Evolutionary conservation across 1,139 yeast species (phyloP), one percentile per base, ranked within the genome.

Genomic region (Taphrina communis): DNA sequence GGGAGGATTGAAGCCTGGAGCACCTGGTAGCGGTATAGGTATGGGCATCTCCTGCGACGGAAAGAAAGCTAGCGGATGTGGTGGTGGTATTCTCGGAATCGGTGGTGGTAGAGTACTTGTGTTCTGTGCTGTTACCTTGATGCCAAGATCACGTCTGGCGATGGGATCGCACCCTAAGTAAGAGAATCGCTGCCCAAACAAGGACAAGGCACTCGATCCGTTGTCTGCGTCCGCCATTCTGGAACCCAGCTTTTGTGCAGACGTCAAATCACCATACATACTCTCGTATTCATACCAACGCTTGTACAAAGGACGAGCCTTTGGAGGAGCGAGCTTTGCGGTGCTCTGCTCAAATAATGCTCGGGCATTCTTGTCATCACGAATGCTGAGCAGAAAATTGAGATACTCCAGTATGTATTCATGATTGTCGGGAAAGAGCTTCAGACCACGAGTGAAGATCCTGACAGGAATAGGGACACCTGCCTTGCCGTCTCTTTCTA

Each of bases 291-390:
- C 78, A 52, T 84, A 77, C 75, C 83, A 86, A 57, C 84, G 77
- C 70, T 81, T 81, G 72, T 82, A 84, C 53, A 87, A 77, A 14
- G 78, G 77, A 69, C 81, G 78, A 60, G 84, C 78, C 69, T 73
- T 77, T 57, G 58, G 77, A 61, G 76, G 74, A 17, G 76, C 74
- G 71, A 85, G 77, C 69, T 81, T 82, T 25, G 82, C 82, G 2
- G 85, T 78, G 0, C 87, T 82, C 14, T 86, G 82, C 78, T 94
- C 98, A 76, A 94, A 88, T 57, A 91, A 82, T 12, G 92, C 91
- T 73, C 94, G 86, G 19, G 93, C 90, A 75, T 88, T 90, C 44
- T 90, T 88, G 70, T 88, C 88, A 77, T 92, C 97, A 76, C 89
- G 89, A 51, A 84, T 83, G 73, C 84, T 80, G 48, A 91, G 84